These are phyloP conservation scores for Aspergillus brasiliensis DNA, from an alignment of 2,329 filamentous ascomycete species.

Conservation along the genomic window DNA sequence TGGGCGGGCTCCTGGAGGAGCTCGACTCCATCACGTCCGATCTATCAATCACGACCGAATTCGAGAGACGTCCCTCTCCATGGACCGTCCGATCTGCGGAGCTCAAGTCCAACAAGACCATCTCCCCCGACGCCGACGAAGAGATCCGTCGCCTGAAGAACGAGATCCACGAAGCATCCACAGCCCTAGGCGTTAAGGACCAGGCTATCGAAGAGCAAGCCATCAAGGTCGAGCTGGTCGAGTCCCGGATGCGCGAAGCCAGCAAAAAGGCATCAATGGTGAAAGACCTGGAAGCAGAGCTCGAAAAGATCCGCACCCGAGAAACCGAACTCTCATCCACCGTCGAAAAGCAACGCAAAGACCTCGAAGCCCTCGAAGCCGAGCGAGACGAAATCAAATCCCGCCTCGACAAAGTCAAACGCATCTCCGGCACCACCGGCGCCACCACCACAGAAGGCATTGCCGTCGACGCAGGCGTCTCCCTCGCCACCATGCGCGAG, in stretches of 20 bases:
- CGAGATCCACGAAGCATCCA: conserved; percentile 75
- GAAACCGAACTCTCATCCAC: conserved; percentile 35
- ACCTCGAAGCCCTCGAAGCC: conserved; percentile 39
- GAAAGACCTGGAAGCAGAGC: conserved; percentile 46
- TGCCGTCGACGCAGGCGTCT: conserved; percentile 41
- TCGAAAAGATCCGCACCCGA: conserved; percentile 42
- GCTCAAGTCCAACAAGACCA: conserved; percentile 77
- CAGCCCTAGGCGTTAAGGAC: conserved; percentile 71
- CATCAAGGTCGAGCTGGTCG: conserved; percentile 92
- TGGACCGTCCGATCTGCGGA: conserved; percentile 83
- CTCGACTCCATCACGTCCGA: conserved; percentile 71
- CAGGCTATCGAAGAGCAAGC: conserved; percentile 80
- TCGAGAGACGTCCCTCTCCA: conserved; percentile 73
- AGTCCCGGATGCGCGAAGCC: conserved; percentile 82
- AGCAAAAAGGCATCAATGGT: conserved; percentile 67
- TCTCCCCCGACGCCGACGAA: conserved; percentile 80
- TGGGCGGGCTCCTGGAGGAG: conserved; percentile 67
- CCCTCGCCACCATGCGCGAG: conserved; percentile 45
- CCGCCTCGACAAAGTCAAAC: conserved; percentile 47
- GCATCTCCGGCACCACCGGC: conserved; percentile 42
- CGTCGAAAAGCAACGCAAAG: conserved; percentile 40
- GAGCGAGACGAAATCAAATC: conserved; percentile 45
- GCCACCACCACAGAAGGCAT: conserved; percentile 41
- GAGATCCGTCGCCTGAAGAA: conserved; percentile 79
- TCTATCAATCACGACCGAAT: conserved; percentile 73